Percentiles rank a stretch among this genome's conserved stretches.
phyloP scores from a whole-genome alignment of 306 rosid species.

The Vachellia collinsii region DNA sequence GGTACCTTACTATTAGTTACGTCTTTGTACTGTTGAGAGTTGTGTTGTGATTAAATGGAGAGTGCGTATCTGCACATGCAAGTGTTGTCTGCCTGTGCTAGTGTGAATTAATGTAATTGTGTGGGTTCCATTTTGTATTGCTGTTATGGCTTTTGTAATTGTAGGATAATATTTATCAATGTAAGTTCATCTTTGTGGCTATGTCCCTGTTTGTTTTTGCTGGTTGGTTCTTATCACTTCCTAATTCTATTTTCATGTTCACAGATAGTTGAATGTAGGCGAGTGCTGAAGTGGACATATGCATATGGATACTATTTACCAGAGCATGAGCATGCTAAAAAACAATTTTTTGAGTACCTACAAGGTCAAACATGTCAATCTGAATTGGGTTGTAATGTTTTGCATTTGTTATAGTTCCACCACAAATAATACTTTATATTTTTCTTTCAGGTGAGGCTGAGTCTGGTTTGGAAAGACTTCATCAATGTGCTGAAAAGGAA shows the following conservation, averaged over 20 bases:
- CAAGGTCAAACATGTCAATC: slow-evolving; percentile 57
- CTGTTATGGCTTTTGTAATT: neutral
- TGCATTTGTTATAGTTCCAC: slow-evolving; percentile 27
- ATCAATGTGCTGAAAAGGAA: slow-evolving; percentile 86
- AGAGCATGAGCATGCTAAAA: slow-evolving; percentile 75
- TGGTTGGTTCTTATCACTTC: neutral
- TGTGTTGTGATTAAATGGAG: neutral
- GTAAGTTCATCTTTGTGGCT: neutral
- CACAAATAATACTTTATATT: neutral
- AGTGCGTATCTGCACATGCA: neutral
- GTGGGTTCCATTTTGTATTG: neutral
- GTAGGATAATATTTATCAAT: neutral
- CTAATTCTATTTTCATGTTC: slow-evolving; percentile 17
- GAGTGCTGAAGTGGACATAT: slow-evolving; percentile 98
- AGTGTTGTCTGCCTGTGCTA: neutral
- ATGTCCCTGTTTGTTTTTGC: neutral
- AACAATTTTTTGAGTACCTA: slow-evolving; percentile 75
- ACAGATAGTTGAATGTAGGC: slow-evolving; percentile 97
- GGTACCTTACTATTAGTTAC: neutral
- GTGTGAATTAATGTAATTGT: neutral
- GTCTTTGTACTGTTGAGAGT: neutral
- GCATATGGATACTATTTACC: slow-evolving; percentile 93
- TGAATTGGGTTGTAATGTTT: slow-evolving; percentile 22
- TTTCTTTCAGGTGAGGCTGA: slow-evolving; percentile 69
- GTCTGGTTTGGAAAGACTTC: slow-evolving; percentile 84